A percentile compares a stretch with the other conserved stretches of the same genome.
Evolutionary conservation across 2,329 filamentous ascomycete genomes (phyloP).

Genomic region (Ramichloridium luteum): DNA sequence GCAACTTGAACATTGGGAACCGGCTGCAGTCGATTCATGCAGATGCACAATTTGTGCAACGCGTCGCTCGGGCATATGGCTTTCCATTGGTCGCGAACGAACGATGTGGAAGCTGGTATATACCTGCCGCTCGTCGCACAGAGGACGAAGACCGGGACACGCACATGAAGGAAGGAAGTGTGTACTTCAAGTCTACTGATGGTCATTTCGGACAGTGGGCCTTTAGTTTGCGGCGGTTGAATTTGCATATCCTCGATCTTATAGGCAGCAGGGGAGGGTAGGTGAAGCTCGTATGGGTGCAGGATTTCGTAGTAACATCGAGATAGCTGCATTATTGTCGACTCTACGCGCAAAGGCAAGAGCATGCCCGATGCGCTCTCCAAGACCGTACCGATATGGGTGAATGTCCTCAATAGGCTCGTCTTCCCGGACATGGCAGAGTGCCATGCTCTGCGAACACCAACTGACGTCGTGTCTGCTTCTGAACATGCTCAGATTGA

Average conservation of each 20-base stretch:
- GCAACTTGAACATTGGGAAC: slow-evolving; percentile 67
- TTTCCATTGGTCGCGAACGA: slow-evolving; percentile 83
- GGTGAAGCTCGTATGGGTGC: slow-evolving; percentile 13
- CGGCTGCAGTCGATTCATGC: slow-evolving; percentile 65
- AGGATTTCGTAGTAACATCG: slow-evolving; percentile 1
- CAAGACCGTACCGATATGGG: slow-evolving; percentile 92
- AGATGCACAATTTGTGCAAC: slow-evolving; percentile 63
- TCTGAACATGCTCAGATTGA: slow-evolving; percentile 75
- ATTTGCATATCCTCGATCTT: slow-evolving; percentile 64
- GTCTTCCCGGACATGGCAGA: slow-evolving; percentile 51
- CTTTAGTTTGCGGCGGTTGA: slow-evolving; percentile 74
- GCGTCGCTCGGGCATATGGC: slow-evolving; percentile 43
- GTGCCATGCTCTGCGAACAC: slow-evolving; percentile 51
- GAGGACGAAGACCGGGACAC: too few relatives aligned
- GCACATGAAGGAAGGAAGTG: slow-evolving; percentile 55
- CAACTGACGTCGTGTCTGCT: slow-evolving; percentile 56
- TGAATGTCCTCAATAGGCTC: slow-evolving; percentile 66
- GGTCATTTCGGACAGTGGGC: slow-evolving; percentile 85
- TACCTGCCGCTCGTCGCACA: slow-evolving; percentile 47
- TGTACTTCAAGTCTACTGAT: slow-evolving; percentile 97
- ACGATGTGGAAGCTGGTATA: slow-evolving; percentile 93
- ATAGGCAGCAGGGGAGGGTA: slow-evolving; percentile 57
- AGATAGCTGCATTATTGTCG: slow-evolving; percentile 64
- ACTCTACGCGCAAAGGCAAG: slow-evolving; percentile 87
- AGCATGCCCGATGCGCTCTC: slow-evolving; percentile 90